Evolutionary conservation across 371 early-diverging fungal species (phyloP).

Genomic region (Syncephalastrum racemosum): DNA sequence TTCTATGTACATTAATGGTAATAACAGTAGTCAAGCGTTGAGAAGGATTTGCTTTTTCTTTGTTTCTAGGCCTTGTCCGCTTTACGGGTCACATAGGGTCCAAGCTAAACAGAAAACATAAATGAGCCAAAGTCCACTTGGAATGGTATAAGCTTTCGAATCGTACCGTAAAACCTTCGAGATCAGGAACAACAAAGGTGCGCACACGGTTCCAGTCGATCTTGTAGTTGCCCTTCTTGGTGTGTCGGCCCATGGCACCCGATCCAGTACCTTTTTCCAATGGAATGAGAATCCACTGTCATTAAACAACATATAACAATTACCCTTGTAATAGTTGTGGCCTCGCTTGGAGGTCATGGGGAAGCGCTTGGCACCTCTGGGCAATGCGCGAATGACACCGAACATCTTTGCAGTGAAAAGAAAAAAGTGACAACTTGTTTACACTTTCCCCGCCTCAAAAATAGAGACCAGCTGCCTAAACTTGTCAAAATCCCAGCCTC

Average conservation of each 20-base stretch:
- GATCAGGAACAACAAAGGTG: constrained; percentile 79
- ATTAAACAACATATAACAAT: neutral
- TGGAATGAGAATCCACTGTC: neutral
- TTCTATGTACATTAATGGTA: too few relatives aligned
- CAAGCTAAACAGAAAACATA: too few relatives aligned
- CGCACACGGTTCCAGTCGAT: constrained; percentile 77
- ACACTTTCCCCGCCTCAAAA: too few relatives aligned
- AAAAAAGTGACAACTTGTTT: too few relatives aligned
- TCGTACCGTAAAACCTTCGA: constrained; percentile 67
- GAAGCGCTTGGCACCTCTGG: constrained; percentile 74
- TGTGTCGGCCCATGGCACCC: constrained; percentile 84
- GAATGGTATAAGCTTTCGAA: too few relatives aligned
- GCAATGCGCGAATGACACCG: constrained; percentile 70
- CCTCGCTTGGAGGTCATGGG: constrained; percentile 81
- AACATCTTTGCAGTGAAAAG: constrained; percentile 49
- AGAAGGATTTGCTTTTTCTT: too few relatives aligned
- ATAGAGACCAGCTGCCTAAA: too few relatives aligned
- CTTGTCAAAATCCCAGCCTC: too few relatives aligned
- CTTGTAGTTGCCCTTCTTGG: constrained; percentile 74
- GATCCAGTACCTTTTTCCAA: constrained; percentile 66
- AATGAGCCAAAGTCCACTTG: too few relatives aligned
- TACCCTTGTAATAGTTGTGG: constrained; percentile 84
- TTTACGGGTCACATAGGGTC: too few relatives aligned
- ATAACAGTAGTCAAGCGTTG: too few relatives aligned
- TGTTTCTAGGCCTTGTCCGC: too few relatives aligned